Evolutionary conservation across 768 basidiomycete species (phyloP).

Genomic region (Trametopsis cervina): DNA sequence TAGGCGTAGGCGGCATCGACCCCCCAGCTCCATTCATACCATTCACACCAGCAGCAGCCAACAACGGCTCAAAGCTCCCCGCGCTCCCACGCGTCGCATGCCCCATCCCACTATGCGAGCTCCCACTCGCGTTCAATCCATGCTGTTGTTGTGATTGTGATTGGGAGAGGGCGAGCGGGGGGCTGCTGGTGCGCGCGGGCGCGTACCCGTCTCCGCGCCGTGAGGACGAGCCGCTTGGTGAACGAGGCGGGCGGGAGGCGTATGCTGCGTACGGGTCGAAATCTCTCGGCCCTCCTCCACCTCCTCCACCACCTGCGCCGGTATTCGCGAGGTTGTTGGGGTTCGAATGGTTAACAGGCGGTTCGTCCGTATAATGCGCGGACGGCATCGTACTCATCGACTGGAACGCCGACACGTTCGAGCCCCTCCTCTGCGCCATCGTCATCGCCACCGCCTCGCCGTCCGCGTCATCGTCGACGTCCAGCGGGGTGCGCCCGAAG

Average conservation of each 20-base stretch:
- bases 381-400: slow-evolving; percentile 17
- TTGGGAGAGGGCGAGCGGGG: slow-evolving; percentile 41
- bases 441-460: slow-evolving; percentile 33
- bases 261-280: slow-evolving; percentile 54
- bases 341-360: slow-evolving; percentile 18
- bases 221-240: slow-evolving; percentile 12
- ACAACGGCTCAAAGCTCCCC: slow-evolving; percentile 55
- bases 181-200: slow-evolving; percentile 40
- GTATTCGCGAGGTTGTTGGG: not conserved
- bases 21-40: slow-evolving; percentile 15
- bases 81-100: slow-evolving; percentile 44
- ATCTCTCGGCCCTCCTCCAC: slow-evolving; percentile 4
- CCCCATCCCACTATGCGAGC: slow-evolving; percentile 27
- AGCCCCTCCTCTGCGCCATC: slow-evolving; percentile 17
- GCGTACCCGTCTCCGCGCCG: slow-evolving; percentile 33
- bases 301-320: slow-evolving; percentile 15
- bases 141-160: slow-evolving; percentile 21
- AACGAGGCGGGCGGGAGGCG: slow-evolving; percentile 16
- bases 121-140: slow-evolving; percentile 20
- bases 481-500: slow-evolving; percentile 57
- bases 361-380: slow-evolving; percentile 25
- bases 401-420: slow-evolving; percentile 18
- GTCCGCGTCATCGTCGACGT: slow-evolving; percentile 67
- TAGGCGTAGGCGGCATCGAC: slow-evolving; percentile 14
- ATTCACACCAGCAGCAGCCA: slow-evolving; percentile 25